Base-by-base conservation (phyloP, 345 rosid genomes). In the Psidium guajava region DNA sequence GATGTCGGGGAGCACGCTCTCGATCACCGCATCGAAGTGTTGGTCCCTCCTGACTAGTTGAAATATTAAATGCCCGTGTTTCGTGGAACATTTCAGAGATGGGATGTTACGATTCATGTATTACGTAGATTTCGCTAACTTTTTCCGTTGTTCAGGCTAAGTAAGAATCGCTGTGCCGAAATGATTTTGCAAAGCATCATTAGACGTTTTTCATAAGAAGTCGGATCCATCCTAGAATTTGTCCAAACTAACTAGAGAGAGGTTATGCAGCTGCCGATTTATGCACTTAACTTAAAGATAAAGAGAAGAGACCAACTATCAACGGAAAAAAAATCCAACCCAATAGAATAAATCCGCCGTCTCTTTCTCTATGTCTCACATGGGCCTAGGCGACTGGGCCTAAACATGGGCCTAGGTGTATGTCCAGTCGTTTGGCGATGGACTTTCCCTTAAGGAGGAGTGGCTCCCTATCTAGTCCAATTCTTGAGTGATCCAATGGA, bases 131-230 rank as follows among this genome's bases (percentile, higher is more conserved):
- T 64, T 32, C 1, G 20, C 3, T 22, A 6, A 3, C 21, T 64
- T 64, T 64, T 59, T 58, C 0, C 0, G 15, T n/a, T 59, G 20
- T 59, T 3, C 15, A 59, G 40, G 0, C 0, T 32, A 15, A 64
- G 44, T 0, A 40, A 0, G 0, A 16, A 32, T 64, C 1, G 32
- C 24, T 6, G 1, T 4, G 21, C 18, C 36, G 42, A 15, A 15
- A 61, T 61, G 22, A 1, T 61, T 61, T 16, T 8, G 0, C 36
- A n/a, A n/a, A 59, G 28, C 4, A 0, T 59, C 1, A 59, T 59
- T 13, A 27, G 10, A 13, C 9, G 6, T 27, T 59, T 59, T 0
- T 59, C 36, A 28, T 64, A 4, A 1, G 75, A 28, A 4, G 13
- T 69, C 21, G 25, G 77, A 69, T 69, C 25, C 77, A 32, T 69